phyloP scores from a whole-genome alignment of 164 flowering plant genomes.

The Santalum album region DNA sequence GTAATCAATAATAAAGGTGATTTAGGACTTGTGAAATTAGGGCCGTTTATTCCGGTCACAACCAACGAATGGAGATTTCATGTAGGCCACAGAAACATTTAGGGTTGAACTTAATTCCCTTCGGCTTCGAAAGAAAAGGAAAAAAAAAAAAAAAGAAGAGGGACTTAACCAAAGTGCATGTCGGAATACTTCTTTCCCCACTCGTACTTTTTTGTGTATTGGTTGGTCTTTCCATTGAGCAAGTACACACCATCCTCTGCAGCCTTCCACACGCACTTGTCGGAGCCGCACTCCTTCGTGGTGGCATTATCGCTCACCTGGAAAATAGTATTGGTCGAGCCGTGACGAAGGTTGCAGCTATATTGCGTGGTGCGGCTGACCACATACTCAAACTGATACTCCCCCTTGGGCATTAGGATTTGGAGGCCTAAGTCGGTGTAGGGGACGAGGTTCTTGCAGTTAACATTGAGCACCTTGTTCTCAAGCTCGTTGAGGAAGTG shows the following conservation, averaged over 20 bases:
- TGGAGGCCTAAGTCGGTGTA: not conserved
- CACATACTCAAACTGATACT: not conserved
- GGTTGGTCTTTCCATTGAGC: not conserved
- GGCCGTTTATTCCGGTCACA: too few species aligned
- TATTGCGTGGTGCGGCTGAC: not conserved
- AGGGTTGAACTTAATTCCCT: too few species aligned
- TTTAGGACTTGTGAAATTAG: too few species aligned
- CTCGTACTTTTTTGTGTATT: not conserved
- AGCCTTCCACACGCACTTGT: constrained; percentile 2
- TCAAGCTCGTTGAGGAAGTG: not conserved
- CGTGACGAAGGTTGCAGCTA: constrained; percentile 1
- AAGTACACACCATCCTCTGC: not conserved
- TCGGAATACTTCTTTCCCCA: not conserved
- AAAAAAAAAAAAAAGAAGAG: too few species aligned
- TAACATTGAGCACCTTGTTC: not conserved
- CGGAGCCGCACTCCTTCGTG: not conserved
- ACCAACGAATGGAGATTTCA: too few species aligned
- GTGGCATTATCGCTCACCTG: not conserved
- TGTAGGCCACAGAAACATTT: too few species aligned
- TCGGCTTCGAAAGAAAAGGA: too few species aligned
- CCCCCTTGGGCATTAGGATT: not conserved
- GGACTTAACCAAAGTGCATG: not conserved
- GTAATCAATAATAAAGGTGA: too few species aligned
- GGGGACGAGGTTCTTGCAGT: not conserved
- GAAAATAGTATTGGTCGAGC: not conserved